Percentiles rank a stretch among this genome's conserved stretches.
Conservation (phyloP, 805 yeast genomes). For the Cyberlindnera lachancei region DNA sequence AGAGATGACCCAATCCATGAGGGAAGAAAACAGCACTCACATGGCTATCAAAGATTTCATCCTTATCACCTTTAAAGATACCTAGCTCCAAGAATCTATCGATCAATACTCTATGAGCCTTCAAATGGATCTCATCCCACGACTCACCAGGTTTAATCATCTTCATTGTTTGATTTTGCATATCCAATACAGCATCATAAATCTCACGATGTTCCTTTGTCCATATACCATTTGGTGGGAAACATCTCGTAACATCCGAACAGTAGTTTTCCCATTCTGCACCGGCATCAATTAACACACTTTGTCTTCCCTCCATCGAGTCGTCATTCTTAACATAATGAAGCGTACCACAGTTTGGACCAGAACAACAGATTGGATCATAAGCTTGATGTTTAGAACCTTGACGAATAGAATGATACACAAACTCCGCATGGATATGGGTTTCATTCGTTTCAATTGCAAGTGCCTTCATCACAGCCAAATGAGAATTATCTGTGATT, state of each 20-base stretch:
- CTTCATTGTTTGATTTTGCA: constrained; percentile 73
- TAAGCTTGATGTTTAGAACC: constrained; percentile 86
- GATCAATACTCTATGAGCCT: constrained; percentile 74
- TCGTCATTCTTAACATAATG: constrained; percentile 85
- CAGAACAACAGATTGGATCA: constrained; percentile 95
- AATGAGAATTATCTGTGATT: constrained; percentile 82
- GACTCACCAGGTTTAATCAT: constrained; percentile 69
- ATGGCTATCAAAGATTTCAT: constrained; percentile 64
- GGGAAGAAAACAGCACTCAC: constrained; percentile 82
- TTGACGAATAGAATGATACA: constrained; percentile 88
- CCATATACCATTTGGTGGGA: constrained; percentile 90
- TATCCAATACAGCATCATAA: constrained; percentile 69
- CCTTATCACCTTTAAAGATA: constrained; percentile 53
- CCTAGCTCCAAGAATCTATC: constrained; percentile 67
- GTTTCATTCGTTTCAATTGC: constrained; percentile 85
- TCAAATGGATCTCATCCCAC: constrained; percentile 82
- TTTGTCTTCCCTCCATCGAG: constrained; percentile 44
- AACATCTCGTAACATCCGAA: constrained; percentile 89
- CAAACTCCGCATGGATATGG: constrained; percentile 92
- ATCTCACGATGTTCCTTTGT: constrained; percentile 78
- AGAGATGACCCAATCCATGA: constrained; percentile 89
- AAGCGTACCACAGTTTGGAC: constrained; percentile 82
- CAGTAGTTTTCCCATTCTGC: constrained; percentile 95
- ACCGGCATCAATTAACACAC: constrained; percentile 89
- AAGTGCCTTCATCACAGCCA: constrained; percentile 86